Conservation (phyloP, 2,329 filamentous ascomycete species). For the Fusarium sp. region DNA sequence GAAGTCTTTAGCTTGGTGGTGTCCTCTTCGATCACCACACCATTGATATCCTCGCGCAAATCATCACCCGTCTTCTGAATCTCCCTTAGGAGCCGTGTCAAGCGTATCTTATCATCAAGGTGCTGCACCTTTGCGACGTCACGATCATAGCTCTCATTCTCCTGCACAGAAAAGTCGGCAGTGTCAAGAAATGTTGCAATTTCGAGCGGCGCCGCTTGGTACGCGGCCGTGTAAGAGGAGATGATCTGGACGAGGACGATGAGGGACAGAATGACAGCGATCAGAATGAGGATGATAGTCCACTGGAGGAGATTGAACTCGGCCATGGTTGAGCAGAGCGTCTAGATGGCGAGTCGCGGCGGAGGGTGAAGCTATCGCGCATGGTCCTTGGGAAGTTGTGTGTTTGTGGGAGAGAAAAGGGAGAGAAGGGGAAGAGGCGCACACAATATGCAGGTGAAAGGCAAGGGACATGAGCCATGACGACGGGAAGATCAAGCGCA, state of each 20-base stretch:
- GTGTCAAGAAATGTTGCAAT: constrained; percentile 65
- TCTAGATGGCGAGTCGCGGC: constrained; percentile 39
- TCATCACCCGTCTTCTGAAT: constrained; percentile 69
- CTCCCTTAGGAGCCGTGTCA: constrained; percentile 65
- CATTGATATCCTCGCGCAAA: constrained; percentile 66
- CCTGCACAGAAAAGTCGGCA: constrained; percentile 67
- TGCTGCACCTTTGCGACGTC: constrained; percentile 65
- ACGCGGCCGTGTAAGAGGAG: constrained; percentile 62
- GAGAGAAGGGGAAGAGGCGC: constrained; percentile 29
- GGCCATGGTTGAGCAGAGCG: constrained; percentile 54
- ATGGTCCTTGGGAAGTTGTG: constrained; percentile 34
- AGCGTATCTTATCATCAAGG: constrained; percentile 69
- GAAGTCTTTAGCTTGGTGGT: constrained; percentile 53
- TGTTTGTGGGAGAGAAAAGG: constrained; percentile 26
- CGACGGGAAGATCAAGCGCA: constrained; percentile 25
- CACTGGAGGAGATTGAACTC: constrained; percentile 61
- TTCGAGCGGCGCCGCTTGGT: constrained; percentile 65
- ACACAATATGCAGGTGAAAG: constrained; percentile 27
- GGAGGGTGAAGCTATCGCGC: constrained; percentile 41
- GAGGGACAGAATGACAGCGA: constrained; percentile 64
- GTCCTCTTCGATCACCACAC: constrained; percentile 58
- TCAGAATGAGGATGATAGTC: constrained; percentile 65
- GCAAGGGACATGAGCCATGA: constrained; percentile 32
- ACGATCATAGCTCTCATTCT: constrained; percentile 70
- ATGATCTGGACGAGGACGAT: constrained; percentile 62